Conservation (phyloP, 306 rosid genomes). For the Vigna radiata region DNA sequence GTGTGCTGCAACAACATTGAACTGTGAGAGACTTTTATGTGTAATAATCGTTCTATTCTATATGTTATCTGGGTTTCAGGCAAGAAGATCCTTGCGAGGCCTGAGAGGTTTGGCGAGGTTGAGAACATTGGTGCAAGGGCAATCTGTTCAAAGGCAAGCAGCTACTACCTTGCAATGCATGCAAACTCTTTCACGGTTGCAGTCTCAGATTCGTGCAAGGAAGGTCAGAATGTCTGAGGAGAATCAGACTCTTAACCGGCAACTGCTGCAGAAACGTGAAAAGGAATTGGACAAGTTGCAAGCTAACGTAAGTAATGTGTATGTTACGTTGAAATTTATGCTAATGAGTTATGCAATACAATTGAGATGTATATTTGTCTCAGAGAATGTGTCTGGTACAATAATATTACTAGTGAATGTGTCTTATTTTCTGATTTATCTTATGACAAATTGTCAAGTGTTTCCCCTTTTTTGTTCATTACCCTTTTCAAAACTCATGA, state of each 20-base stretch:
- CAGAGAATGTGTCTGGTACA: background rate
- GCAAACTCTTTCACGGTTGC: constrained; percentile 87
- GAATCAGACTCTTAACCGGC: constrained; percentile 80
- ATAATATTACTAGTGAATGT: constrained; percentile 23
- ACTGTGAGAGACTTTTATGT: constrained; percentile 16
- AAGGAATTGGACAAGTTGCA: constrained; percentile 69
- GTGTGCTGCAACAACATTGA: constrained; percentile 6
- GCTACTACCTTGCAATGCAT: constrained; percentile 78
- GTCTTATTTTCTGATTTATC: constrained; percentile 3
- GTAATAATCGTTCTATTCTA: background rate
- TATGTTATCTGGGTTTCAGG: constrained; percentile 51
- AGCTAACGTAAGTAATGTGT: constrained; percentile 60
- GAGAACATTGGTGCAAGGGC: constrained; percentile 75
- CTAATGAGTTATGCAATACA: background rate
- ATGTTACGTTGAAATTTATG: constrained; percentile 12
- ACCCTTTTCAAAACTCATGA: background rate
- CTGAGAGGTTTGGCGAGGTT: constrained; percentile 86
- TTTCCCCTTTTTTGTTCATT: background rate
- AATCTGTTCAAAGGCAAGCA: constrained; percentile 83
- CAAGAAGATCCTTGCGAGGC: constrained; percentile 78
- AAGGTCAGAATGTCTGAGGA: constrained; percentile 84
- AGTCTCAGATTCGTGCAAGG: constrained; percentile 79
- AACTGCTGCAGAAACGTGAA: constrained; percentile 67
- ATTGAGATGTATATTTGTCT: constrained; percentile 16
- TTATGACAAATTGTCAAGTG: background rate